phyloP scores from a whole-genome alignment of 1,284 basidiomycete genomes.

The Pseudozyma hubeiensis region DNA sequence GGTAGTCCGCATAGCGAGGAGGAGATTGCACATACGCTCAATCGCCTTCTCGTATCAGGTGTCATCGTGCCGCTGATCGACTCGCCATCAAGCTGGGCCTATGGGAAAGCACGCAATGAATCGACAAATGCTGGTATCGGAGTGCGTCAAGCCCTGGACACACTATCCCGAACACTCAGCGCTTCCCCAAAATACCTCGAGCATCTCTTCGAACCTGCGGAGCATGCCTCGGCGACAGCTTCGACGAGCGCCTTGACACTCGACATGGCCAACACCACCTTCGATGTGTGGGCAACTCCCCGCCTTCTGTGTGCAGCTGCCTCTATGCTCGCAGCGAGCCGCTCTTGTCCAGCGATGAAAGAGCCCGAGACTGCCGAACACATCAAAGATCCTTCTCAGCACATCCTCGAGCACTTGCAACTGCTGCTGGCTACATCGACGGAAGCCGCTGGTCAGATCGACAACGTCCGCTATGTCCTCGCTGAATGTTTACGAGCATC shows the following conservation, averaged over 20 bases:
- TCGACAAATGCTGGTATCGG: conserved; percentile 5
- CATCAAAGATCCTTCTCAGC: conserved; percentile 10
- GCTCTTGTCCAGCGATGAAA: neutral
- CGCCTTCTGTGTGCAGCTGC: conserved; percentile 48
- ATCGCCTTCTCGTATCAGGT: conserved; percentile 36
- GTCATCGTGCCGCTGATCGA: conserved; percentile 34
- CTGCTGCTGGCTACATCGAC: conserved; percentile 33
- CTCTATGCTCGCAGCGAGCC: conserved; percentile 20
- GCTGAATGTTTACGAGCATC: conserved; percentile 35
- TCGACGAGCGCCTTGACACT: conserved; percentile 32
- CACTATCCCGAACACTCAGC: conserved; percentile 23
- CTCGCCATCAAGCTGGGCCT: conserved; percentile 6
- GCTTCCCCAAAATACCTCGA: conserved; percentile 49
- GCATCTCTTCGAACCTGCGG: conserved; percentile 30
- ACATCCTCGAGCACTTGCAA: conserved; percentile 21
- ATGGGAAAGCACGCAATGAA: conserved; percentile 3
- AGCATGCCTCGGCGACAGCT: conserved; percentile 7
- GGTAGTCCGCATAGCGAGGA: conserved; percentile 29
- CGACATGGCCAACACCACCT: conserved; percentile 48
- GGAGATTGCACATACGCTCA: conserved; percentile 39
- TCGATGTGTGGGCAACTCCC: conserved; percentile 57
- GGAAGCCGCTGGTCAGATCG: conserved; percentile 33
- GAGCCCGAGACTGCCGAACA: conserved; percentile 8
- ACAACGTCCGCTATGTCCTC: conserved; percentile 48
- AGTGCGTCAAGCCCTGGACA: conserved; percentile 37